Base-by-base conservation (phyloP, 208 protist species). In the Acanthamoeba triangularis region DNA sequence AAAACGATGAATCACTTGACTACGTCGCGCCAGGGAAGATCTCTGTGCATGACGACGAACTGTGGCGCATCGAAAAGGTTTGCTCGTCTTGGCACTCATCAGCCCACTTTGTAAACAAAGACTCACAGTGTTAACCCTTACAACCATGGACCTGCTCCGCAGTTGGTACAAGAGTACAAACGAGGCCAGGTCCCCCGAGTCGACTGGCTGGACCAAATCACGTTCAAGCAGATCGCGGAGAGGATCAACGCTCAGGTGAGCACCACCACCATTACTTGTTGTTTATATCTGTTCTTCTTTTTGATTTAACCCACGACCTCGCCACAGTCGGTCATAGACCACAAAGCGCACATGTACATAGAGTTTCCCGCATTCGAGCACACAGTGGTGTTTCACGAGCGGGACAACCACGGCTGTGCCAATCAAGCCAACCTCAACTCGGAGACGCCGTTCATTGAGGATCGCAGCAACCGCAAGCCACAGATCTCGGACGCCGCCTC, bases 151-250 rank as follows among this genome's bases (percentile, higher is more conserved):
- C 20, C 33, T 84, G 20, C 30, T 65, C 28, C 18, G 7, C 49
- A 90, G 80, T 18, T 90, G 80, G 80, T 90, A 30, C 80, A 90
- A 90, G 80, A 90, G 35, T 90, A 90, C 80, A 90, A 90, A 11
- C 25, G 80, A 61, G 80, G 80, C 25, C 8, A 95, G 47, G 82
- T 96, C 25, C 56, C 85, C 44, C 93, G 94, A 35, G 65, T 96
- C 84, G 72, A 76, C 44, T 98, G 97, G 97, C 95, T 98, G 13
- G 96, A 98, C 76, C 30, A 72, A 69, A 95, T 95, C 47, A 91
- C 97, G 25, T 96, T 96, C 78, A 49, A 67, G 47, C 93, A 97
- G 72, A 96, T 98, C 80, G 96, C 97, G n/a, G 93, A 97, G 16
- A 56, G 74, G 23, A 90, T 93, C 52, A 74, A 93, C 23, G 37